Percentiles rank a stretch among this genome's conserved stretches.
Evolutionary conservation across 371 early-diverging fungal genomes (phyloP).

Genomic region (Mucor plumbeus): DNA sequence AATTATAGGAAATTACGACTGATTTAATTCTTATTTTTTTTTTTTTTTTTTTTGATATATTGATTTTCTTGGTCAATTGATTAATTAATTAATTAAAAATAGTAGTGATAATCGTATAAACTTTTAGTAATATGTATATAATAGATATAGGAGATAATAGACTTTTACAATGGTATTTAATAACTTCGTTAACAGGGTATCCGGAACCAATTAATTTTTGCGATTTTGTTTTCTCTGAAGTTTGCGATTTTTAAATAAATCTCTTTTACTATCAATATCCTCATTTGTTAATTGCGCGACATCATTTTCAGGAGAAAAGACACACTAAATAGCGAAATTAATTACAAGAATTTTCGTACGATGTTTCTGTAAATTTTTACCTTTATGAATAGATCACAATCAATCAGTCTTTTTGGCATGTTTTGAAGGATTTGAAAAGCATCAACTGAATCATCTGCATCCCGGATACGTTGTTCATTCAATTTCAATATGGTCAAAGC

Average conservation of each 20-base stretch:
- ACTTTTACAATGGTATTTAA: neutral
- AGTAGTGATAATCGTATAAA: no score
- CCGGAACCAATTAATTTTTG: neutral
- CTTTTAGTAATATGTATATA: no score
- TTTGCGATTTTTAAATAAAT: conserved; percentile 21
- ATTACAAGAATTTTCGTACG: neutral
- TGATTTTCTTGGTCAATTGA: no score
- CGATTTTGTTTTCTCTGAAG: neutral
- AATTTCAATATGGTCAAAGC: conserved; percentile 78
- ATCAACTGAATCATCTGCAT: conserved; percentile 68
- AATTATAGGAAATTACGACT: no score
- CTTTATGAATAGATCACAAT: conserved; percentile 75
- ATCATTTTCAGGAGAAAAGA: conserved; percentile 23
- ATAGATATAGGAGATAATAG: neutral
- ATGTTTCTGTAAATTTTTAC: conserved; percentile 22
- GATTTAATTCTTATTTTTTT: no score
- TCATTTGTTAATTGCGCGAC: conserved; percentile 10
- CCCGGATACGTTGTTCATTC: conserved; percentile 67
- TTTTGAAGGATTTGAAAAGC: conserved; percentile 67
- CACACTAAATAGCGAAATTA: neutral
- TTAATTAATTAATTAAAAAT: no score
- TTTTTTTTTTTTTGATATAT: no score
- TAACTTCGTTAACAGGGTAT: neutral
- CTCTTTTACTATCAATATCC: conserved; percentile 25
- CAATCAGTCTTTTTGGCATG: conserved; percentile 68